These are phyloP conservation scores for Dianthus caryophyllus DNA, from an alignment of 148 eudicot species.

Conservation along the genomic window DNA sequence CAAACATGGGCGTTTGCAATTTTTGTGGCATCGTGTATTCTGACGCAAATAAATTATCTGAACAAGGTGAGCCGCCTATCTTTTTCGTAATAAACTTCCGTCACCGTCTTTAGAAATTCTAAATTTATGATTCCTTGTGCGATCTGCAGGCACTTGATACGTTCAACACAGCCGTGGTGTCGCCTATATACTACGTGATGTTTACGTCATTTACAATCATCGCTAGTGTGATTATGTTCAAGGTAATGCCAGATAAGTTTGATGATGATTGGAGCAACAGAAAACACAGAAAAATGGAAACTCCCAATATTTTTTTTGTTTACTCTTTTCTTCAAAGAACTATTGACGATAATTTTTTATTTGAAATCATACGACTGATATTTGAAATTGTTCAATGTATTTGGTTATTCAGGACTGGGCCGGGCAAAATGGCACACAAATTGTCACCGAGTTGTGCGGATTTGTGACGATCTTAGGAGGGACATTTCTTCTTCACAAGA, in stretches of 20 bases:
- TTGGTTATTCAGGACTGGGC: slow-evolving; percentile 45
- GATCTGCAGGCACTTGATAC: slow-evolving; percentile 40
- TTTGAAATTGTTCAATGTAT: slow-evolving; percentile 12
- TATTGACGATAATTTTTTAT: too few species aligned
- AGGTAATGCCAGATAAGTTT: slow-evolving; percentile 30
- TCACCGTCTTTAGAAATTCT: not conserved
- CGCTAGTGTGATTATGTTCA: slow-evolving; percentile 60
- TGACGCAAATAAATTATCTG: slow-evolving; percentile 69
- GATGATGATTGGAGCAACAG: not conserved
- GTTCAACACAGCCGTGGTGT: slow-evolving; percentile 52
- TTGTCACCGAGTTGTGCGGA: slow-evolving; percentile 54
- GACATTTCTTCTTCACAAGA: slow-evolving; percentile 56
- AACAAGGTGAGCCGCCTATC: slow-evolving; percentile 48
- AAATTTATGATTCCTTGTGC: slow-evolving; percentile 1
- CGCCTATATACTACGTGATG: slow-evolving; percentile 61
- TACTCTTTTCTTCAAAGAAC: too few species aligned
- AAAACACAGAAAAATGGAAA: not conserved
- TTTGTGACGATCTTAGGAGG: slow-evolving; percentile 53
- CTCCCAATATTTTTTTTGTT: not conserved
- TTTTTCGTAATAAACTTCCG: not conserved
- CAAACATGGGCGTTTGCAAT: slow-evolving; percentile 68
- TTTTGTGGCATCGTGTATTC: slow-evolving; percentile 42
- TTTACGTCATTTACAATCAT: slow-evolving; percentile 49
- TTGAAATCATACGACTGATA: not conserved
- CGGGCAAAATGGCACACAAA: slow-evolving; percentile 45